Base-by-base conservation (phyloP, 1,284 basidiomycete genomes). In the Ceratobasidium sp. region DNA sequence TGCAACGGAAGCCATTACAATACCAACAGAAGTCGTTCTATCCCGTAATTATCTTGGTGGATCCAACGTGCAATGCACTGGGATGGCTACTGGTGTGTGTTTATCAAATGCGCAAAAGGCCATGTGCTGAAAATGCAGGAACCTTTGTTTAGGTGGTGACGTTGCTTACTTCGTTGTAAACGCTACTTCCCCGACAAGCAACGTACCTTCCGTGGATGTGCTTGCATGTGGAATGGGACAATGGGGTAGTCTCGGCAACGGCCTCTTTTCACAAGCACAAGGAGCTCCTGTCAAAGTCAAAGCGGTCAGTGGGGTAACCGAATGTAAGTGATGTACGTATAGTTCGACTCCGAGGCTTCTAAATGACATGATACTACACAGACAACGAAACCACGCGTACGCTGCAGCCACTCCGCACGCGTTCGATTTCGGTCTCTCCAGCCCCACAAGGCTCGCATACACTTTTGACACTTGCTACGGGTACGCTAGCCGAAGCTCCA, bases 171-270 rank as follows among this genome's bases (percentile, higher is more conserved):
- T 94, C 79, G 87, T 88, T 30, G 89, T 93, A 41, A 81, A 9
- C 79, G 82, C 39, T 80, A 79, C 32, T 86, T 83, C 45, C 14
- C n/a, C 55, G 39, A 14, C 50, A 6, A 43, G 52, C 9, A 32
- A 57, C n/a, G 52, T 30, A 14, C 23, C 64, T 57, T 69, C 64
- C 28, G 80, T 90, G 18, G 94, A 97, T 76, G 79, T 97, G 3
- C 84, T 96, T 39, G 88, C 93, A 60, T 91, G 89, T 75, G 96
- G 96, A 0, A 94, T 89, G 84, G 96, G 86, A 21, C 89, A 92
- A 79, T 93, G 87, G 80, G 96, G 96, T 12, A 91, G 92, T 2
- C 85, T 98, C 2, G 96, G 96, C 0, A 95, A 93, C 72, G 88
- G 86, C n/a, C 79, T 86, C 53, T 96, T 88, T 83, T 91, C 85